phyloP scores from a whole-genome alignment of 2,329 filamentous ascomycete genomes.

The Paecilomyces niveus region DNA sequence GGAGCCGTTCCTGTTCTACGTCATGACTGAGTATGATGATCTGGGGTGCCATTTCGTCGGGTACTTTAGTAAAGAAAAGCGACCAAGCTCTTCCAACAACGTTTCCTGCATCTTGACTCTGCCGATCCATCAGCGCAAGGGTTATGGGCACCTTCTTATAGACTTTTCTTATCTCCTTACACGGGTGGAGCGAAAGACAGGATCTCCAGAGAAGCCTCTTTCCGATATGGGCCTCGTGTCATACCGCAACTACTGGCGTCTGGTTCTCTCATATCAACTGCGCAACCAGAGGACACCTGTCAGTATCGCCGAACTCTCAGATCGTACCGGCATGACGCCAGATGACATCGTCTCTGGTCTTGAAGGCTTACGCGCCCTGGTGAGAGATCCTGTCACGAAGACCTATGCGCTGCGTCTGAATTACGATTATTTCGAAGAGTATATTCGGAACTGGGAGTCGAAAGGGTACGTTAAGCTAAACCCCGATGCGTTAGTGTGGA shows the following conservation, averaged over 20 bases:
- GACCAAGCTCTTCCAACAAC: conserved; percentile 89
- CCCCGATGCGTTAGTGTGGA: conserved; percentile 78
- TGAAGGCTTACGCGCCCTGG: conserved; percentile 80
- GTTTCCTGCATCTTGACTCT: conserved; percentile 95
- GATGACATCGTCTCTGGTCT: conserved; percentile 94
- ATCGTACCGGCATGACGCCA: conserved; percentile 87
- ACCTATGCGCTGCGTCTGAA: conserved; percentile 87
- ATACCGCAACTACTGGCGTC: conserved; percentile 94
- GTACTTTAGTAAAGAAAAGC: conserved; percentile 99
- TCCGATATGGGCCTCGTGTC: conserved; percentile 98
- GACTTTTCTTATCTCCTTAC: conserved; percentile 98
- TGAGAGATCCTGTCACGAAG: conserved; percentile 81
- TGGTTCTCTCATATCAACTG: conserved; percentile 79
- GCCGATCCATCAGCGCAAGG: conserved; percentile 93
- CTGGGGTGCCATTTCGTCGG: conserved; percentile 93
- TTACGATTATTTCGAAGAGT: conserved; percentile 74
- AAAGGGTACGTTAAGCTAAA: conserved; percentile 85
- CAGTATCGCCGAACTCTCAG: conserved; percentile 55
- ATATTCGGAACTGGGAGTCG: conserved; percentile 79
- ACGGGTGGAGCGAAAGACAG: conserved; percentile 84
- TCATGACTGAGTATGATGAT: conserved; percentile 86
- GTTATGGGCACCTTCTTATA: conserved; percentile 92
- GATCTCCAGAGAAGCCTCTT: conserved; percentile 92
- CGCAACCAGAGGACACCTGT: conserved; percentile 53
- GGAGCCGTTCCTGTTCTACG: conserved; percentile 98